Base-by-base conservation (phyloP, 2,329 filamentous ascomycete genomes). In the Amauroascus niger region DNA sequence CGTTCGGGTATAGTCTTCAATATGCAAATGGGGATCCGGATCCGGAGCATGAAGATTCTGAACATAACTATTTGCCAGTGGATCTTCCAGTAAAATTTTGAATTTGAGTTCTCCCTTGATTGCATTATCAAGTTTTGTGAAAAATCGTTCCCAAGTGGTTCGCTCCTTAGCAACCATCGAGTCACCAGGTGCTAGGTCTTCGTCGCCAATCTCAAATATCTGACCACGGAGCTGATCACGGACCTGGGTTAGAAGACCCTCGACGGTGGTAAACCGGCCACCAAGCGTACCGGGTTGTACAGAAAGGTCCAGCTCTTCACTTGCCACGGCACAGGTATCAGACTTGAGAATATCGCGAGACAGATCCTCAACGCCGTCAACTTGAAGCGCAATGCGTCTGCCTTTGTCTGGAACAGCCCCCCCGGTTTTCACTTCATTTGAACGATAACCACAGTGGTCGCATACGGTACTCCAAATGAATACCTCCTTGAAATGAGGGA, bases 401-500 rank as follows among this genome's bases (percentile, higher is more conserved):
- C 93, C 93, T 66, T 86, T 82, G 53, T 85, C 84, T 7, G 93
- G 93, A 20, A 98, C 84, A 64, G 86, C 90, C 52, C 93, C 93
- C 59, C 93, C 93, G 0, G 93, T 97, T 78, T 97, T 97, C 67
- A 98, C 88, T 69, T 98, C 93, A 70, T 95, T 97, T 62, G 86
- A 93, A 58, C 88, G 85, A 75, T 97, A 95, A 55, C 91, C 91
- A 67, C 93, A 98, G 69, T 85, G 79, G 26, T 91, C 84, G 72
- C 93, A 98, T 26, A 88, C 84, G 1, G 91, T 97, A 62, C 84
- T 90, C 87, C 95, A 97, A 63, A 98, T 78, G 39, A 96, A 84
- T 2, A 98, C 93, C 66, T 97, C 88, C 73, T 96, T 95, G 76
- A 98, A 98, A 73, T 95, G 86, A 0, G 93, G 93, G 58, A 98